Evolutionary conservation across 176 grass and related monocot genomes (phyloP), one percentile per base, ranked within the genome.

Genomic region (Aegilops umbellulata): DNA sequence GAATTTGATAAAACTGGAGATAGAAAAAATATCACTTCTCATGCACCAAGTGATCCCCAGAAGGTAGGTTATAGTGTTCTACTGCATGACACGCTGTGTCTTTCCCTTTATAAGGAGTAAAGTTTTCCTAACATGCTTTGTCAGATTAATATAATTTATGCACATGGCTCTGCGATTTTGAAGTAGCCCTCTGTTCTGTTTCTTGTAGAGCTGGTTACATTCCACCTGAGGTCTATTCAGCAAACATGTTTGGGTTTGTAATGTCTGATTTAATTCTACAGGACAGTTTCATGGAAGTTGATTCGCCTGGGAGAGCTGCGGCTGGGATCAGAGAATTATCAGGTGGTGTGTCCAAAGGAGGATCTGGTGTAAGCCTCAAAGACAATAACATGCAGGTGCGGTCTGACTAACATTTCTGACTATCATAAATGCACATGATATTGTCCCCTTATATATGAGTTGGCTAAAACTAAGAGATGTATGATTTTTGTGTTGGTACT

Each of bases 241-340:
- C 69, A 58, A 62, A 34, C 51, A 15, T 73, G 47, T 72, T 70
- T 19, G 23, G 23, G 11, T 49, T 30, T 36, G 6, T 69, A 69
- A 70, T 62, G 17, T 58, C 7, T 74, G 24, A 80, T 86, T 16
- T 61, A 10, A 51, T 69, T 90, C 60, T 86, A 51, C 88, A 93
- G 92, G 79, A 76, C 60, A 80, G 67, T 85, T 69, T 79, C 20
- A 90, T 90, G 82, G 86, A 93, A 79, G 77, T 88, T 88, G 86
- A 93, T 90, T 22, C 25, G 0, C 83, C 85, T 80, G 41, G 81
- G 69, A 79, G 65, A 76, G 64, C 78, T 83, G 34, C 76, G 62
- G 29, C 77, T 61, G 67, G 82, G 46, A 76, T 74, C 30, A 83
- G 61, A 83, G 88, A 83, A 12, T 46, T 38, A 29, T 27, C 51